A percentile compares a stretch with the other conserved stretches of the same genome.
Conservation (phyloP, 257 asterid genomes). For the Penstemon eatonii region DNA sequence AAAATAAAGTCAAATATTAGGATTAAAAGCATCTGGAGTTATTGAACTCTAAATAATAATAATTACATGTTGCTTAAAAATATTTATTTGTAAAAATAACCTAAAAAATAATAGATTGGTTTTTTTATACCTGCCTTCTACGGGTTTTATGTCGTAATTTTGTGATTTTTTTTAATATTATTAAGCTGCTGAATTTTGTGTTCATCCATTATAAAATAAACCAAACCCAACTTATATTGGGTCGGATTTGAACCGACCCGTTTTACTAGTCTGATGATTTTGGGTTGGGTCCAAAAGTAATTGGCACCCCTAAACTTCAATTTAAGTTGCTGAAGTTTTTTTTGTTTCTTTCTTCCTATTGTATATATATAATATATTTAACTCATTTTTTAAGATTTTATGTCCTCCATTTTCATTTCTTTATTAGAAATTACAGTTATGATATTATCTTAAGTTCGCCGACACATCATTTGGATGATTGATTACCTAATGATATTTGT, state of each 20-base stretch:
- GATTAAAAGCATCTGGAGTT: constrained; percentile 26
- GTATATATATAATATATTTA: background rate
- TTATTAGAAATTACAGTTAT: background rate
- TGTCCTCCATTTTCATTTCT: background rate
- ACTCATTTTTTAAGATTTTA: background rate
- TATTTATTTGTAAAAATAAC: background rate
- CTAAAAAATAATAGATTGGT: background rate
- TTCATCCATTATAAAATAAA: too few relatives aligned
- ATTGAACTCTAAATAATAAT: constrained; percentile 16
- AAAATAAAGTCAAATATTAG: constrained; percentile 20
- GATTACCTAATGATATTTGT: constrained; percentile 23
- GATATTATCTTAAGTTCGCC: background rate
- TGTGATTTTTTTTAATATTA: too few relatives aligned
- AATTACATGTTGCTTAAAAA: constrained; percentile 18
- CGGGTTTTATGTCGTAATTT: too few relatives aligned
- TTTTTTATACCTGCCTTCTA: too few relatives aligned
- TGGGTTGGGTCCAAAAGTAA: too few relatives aligned
- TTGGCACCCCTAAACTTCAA: too few relatives aligned
- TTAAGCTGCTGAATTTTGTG: too few relatives aligned
- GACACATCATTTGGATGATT: constrained; percentile 2
- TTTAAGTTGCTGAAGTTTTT: too few relatives aligned
- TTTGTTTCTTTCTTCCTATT: too few relatives aligned
- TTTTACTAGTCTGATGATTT: too few relatives aligned
- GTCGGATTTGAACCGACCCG: too few relatives aligned
- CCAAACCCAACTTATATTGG: too few relatives aligned